A percentile compares a stretch with the other conserved stretches of the same genome.
These are phyloP conservation scores for Penicillium soppii DNA, from an alignment of 495 filamentous ascomycete species.

Conservation along the genomic window DNA sequence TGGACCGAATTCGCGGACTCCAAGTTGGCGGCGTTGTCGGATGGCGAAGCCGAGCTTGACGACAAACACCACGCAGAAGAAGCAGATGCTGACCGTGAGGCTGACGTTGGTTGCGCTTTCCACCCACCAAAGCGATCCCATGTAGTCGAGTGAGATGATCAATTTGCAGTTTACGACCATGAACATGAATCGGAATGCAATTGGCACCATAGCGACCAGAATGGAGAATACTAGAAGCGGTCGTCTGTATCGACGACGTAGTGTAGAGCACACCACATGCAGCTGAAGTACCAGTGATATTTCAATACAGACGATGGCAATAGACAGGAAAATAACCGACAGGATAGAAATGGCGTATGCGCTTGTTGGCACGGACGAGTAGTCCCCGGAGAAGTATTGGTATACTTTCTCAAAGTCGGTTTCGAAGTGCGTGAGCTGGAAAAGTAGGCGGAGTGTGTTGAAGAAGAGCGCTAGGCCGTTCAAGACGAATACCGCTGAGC, in stretches of 20 bases:
- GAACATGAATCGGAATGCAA: conserved; percentile 60
- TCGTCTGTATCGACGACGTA: conserved; percentile 42
- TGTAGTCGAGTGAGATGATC: conserved; percentile 39
- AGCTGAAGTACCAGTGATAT: conserved; percentile 73
- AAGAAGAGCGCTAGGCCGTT: conserved; percentile 60
- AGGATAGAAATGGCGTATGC: conserved; percentile 54
- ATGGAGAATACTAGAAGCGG: conserved; percentile 49
- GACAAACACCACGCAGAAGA: conserved; percentile 74
- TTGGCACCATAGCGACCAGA: conserved; percentile 51
- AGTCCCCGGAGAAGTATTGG: conserved; percentile 57
- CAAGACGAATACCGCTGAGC: conserved; percentile 59
- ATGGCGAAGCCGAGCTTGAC: conserved; percentile 66
- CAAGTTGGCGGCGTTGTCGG: conserved; percentile 52
- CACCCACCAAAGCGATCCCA: conserved; percentile 40
- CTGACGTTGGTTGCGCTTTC: conserved; percentile 51
- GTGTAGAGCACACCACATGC: conserved; percentile 55
- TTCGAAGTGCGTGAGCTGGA: conserved; percentile 58
- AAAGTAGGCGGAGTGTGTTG: conserved; percentile 59
- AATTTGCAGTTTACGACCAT: conserved; percentile 54
- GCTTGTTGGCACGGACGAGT: conserved; percentile 41
- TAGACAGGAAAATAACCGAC: conserved; percentile 50
- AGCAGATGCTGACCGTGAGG: conserved; percentile 66
- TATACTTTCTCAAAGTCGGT: conserved; percentile 60
- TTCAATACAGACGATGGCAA: conserved; percentile 62
- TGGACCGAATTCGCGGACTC: conserved; percentile 59